These are phyloP conservation scores for Rosa persica DNA, from an alignment of 306 rosid genomes.

Conservation along the genomic window DNA sequence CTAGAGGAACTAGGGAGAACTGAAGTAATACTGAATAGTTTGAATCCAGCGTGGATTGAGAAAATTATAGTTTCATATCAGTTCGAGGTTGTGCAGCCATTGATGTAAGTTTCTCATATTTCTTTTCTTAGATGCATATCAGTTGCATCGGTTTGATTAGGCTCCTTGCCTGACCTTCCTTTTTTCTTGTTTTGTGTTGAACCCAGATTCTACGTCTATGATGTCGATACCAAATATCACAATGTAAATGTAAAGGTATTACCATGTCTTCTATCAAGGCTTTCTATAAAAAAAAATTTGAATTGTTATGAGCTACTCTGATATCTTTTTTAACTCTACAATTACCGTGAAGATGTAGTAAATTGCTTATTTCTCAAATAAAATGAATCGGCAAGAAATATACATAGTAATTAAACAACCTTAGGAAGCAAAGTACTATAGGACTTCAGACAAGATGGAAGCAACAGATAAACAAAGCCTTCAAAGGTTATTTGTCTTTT, in stretches of 20 bases:
- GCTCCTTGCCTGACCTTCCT: neutral
- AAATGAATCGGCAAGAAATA: neutral
- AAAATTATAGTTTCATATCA: slow-evolving; percentile 70
- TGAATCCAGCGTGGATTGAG: slow-evolving; percentile 77
- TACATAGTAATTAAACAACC: neutral
- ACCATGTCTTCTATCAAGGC: slow-evolving; percentile 5
- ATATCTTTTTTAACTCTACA: neutral
- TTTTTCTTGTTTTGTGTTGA: slow-evolving; percentile 18
- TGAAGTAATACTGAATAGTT: slow-evolving; percentile 68
- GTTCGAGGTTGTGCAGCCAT: slow-evolving; percentile 72
- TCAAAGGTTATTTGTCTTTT: too few species aligned
- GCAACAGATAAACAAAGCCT: too few species aligned
- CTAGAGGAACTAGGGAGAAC: slow-evolving; percentile 83
- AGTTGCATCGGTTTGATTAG: neutral
- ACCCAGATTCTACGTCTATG: slow-evolving; percentile 71
- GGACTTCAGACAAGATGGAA: too few species aligned
- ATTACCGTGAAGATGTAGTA: neutral
- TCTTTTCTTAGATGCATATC: neutral
- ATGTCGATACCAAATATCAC: slow-evolving; percentile 70
- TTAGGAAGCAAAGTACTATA: too few species aligned
- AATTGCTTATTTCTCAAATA: neutral
- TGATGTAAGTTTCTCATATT: slow-evolving; percentile 51
- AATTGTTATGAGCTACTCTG: neutral
- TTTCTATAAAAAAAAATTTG: neutral
- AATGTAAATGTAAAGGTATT: slow-evolving; percentile 62